Evolutionary conservation across 2,329 filamentous ascomycete species (phyloP).

Genomic region (Aspergillus brunneoviolaceus): DNA sequence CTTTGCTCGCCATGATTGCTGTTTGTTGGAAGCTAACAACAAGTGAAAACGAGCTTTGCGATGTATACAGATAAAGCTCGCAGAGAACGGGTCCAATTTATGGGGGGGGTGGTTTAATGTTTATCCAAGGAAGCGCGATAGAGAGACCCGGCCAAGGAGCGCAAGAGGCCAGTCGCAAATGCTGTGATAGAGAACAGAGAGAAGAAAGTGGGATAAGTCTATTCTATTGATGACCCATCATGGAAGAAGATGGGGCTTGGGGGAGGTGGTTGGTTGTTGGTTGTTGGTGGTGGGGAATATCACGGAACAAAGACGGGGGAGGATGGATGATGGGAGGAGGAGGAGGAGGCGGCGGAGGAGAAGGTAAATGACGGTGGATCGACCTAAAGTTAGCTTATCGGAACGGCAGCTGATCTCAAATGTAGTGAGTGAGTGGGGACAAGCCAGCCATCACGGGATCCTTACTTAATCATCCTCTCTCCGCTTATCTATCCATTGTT

Average conservation of each 20-base stretch:
- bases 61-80: no score
- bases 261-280: no score
- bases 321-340: background rate
- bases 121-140: background rate
- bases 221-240: conserved; percentile 16
- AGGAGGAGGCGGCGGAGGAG: background rate
- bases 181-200: background rate
- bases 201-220: background rate
- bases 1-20: conserved; percentile 65
- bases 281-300: background rate
- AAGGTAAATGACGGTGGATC: no score
- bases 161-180: background rate
- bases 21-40: background rate
- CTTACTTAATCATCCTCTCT: background rate
- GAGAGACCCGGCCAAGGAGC: background rate
- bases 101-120: background rate
- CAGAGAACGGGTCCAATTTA: no score
- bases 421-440: background rate
- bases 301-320: conserved; percentile 2
- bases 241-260: background rate
- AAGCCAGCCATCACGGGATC: background rate
- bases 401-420: conserved; percentile 3
- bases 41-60: conserved; percentile 2
- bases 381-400: background rate
- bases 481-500: background rate